Evolutionary conservation across 352 stramenopile species (phyloP), one percentile per base, ranked within the genome.

Genomic region (Pythium utonaiense): DNA sequence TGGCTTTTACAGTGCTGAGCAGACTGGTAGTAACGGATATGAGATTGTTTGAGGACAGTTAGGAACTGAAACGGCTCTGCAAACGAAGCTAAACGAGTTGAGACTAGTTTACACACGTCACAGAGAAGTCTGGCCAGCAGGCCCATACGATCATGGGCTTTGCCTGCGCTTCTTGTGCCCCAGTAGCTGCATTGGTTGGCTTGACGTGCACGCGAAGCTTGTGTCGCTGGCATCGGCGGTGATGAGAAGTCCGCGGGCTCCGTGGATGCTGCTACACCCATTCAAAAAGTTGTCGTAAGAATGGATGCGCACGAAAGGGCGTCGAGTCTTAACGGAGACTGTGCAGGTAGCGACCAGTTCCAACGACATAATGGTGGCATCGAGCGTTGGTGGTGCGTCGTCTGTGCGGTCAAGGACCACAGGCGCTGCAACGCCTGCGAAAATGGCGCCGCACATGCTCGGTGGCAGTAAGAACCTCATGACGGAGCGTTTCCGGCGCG

Each of bases 381-480:
- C 60, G 17, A 67, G 52, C 6, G 45, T 62, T 10, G 34, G 38
- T 14, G 51, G 42, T 12, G 24, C 40, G 25, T 50, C 51, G 22
- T 60, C 40, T 17, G 42, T 60, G 38, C 59, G 59, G n/a, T 60
- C 50, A 9, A 36, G 42, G 17, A n/a, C 51, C 17, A 22, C 36
- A 25, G 47, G n/a, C 19, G 22, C 10, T 1, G 31, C 57, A 19
- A 57, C 57, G 36, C 57, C 57, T 3, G 38, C 22, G 33, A 57
- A 57, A 41, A 9, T 49, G 45, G 6, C 44, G 38, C 67, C 78
- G 6, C 78, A 88, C 44, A 71, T 84, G 17, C 69, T 90, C 6
- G 80, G 80, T 16, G 80, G 78, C 9, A 91, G 80, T 58, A 88
- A 84, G 57, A 91, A 85, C 55, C 70, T 89, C 25, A 49, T 75